Conservation (phyloP, 805 yeast species). For the Lachancea thermotolerans region DNA sequence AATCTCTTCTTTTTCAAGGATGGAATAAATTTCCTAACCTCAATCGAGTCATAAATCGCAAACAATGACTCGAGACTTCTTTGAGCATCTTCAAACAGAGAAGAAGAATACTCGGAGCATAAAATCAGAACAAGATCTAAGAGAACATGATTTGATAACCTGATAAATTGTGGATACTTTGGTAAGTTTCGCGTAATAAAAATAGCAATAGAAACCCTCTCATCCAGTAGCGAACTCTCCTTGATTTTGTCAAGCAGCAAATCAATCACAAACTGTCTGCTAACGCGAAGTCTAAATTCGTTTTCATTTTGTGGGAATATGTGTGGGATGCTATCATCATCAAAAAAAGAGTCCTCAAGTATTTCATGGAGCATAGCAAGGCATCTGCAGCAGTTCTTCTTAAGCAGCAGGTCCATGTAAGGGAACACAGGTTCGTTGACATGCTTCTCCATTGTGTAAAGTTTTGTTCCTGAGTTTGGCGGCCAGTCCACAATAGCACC, state of each 20-base stretch:
- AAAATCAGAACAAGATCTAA: conserved; percentile 43
- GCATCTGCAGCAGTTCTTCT: conserved; percentile 49
- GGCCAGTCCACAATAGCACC: conserved; percentile 49
- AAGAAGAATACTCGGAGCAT: conserved; percentile 36
- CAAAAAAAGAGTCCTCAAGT: conserved; percentile 71
- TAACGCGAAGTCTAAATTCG: conserved; percentile 28
- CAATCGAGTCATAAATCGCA: conserved; percentile 56
- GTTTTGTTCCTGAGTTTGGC: conserved; percentile 28
- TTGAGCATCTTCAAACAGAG: conserved; percentile 53
- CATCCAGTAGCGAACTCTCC: conserved; percentile 23
- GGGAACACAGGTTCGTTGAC: conserved; percentile 56
- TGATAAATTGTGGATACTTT: conserved; percentile 76
- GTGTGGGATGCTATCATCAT: conserved; percentile 44
- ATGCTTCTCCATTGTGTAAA: conserved; percentile 27
- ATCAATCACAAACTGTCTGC: conserved; percentile 73
- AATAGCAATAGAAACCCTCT: conserved; percentile 41
- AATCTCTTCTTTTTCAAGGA: conserved; percentile 20
- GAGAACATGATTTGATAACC: conserved; percentile 56
- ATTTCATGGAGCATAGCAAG: conserved; percentile 70
- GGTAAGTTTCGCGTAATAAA: conserved; percentile 78
- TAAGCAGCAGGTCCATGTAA: conserved; percentile 52
- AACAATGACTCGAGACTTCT: conserved; percentile 68
- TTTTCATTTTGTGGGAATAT: conserved; percentile 10
- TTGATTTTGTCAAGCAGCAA: conserved; percentile 55
- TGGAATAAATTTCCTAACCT: conserved; percentile 38